Base-by-base conservation (phyloP, 2,329 filamentous ascomycete species). In the Podosphaera leucotricha region DNA sequence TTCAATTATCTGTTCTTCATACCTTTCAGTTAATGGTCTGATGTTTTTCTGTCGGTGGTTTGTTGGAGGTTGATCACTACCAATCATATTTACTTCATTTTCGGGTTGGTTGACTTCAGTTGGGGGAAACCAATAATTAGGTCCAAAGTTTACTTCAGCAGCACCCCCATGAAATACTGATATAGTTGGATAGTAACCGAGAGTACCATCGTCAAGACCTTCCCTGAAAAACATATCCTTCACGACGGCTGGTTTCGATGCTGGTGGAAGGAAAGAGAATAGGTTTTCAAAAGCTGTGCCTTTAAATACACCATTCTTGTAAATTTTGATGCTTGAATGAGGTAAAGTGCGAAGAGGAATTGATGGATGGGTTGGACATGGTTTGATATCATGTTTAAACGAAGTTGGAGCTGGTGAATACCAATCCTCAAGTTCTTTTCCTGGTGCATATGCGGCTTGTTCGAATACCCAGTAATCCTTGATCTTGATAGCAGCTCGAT, bases 391-490 rank as follows among this genome's bases (percentile, higher is more conserved):
- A 28, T 41, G 39, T 28, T 41, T 41, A 22, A 41, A 41, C 15
- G 39, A 15, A 41, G 39, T 41, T 42, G 56, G 48, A 37, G 61
- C 56, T 1, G 76, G 76, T 55, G 81, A 82, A 67, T 85, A 77
- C 18, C 80, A 64, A 54, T 92, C 81, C 54, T 94, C 86, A 36
- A 95, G 74, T 51, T 92, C 80, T 58, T 92, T 92, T 10, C 79
- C 80, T 0, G 82, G 68, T 53, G 87, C 81, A 59, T 92, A 92
- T 57, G 92, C 85, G 50, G 85, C 80, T 57, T 83, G 80, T 61
- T 95, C 87, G 60, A 93, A 94, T 63, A 92, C 93, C 44, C 86
- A 80, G 59, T 92, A 84, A 37, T 80, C 76, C 61, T 93, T 94
- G 66, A 92, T 92, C 8, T 86, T 77, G 51, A 95, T 92, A 1